Evolutionary conservation across 2,329 filamentous ascomycete species (phyloP), one percentile per base, ranked within the genome.

Genomic region (Monilinia aucupariae): DNA sequence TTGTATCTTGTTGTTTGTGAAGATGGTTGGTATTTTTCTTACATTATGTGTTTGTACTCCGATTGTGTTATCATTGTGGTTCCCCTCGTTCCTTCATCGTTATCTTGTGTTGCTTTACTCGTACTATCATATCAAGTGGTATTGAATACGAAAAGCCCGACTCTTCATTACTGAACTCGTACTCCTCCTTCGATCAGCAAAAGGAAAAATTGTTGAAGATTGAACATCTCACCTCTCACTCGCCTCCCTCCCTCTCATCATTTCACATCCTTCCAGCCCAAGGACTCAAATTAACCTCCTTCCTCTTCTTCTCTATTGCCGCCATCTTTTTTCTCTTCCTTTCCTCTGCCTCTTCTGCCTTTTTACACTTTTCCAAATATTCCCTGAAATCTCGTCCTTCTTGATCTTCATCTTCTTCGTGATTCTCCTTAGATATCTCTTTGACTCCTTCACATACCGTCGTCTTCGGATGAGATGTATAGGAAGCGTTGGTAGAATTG

Each of bases 281-380:
- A 17, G 60, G 59, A 27, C 60, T 75, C 48, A 76, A 75, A 68
- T 77, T 79, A 61, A 76, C 77, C 60, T 76, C 74, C 60, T 79
- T 77, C 45, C 77, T 76, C 58, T 75, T 78, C 68, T 75, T 76
- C 43, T 66, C 67, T 45, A 49, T 59, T 30, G 74, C 65, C 5
- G 70, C 71, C 64, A 75, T 76, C 63, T 74, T 75, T 43, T 75
- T 65, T 61, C 75, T 66, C 69, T 59, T 63, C 47, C 27, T 59
- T 27, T 63, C 61, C 10, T 63, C 45, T 37, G 32, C 54, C 27
- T 63, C 61, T 10, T 63, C 54, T 48, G 22, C 47, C 27, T 59
- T 59, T 17, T 37, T 45, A 39, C 54, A 59, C 47, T 63, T 63
- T 22, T 63, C 61, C 15, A 63, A 27, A 63, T 59, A 63, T 47